These are phyloP conservation scores for Candida mattraensis DNA, from an alignment of 805 yeast genomes.

Conservation along the genomic window DNA sequence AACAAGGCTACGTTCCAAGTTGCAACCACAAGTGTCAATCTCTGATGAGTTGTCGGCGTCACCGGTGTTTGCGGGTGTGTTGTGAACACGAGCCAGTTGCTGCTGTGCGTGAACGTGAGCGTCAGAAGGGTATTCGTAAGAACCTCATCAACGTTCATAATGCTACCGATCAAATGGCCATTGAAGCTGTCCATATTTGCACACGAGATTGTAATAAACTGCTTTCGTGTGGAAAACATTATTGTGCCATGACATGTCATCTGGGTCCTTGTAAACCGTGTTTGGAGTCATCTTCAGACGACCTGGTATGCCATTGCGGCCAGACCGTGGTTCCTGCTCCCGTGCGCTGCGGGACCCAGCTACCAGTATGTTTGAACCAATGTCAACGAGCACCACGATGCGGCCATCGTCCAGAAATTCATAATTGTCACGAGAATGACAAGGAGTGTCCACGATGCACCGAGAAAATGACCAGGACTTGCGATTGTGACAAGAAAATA, in stretches of 20 bases:
- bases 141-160: slow-evolving; percentile 36
- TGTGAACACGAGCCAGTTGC: slow-evolving; percentile 70
- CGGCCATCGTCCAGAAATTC: slow-evolving; percentile 72
- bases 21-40: slow-evolving; percentile 76
- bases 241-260: slow-evolving; percentile 72
- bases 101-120: slow-evolving; percentile 50
- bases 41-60: slow-evolving; percentile 75
- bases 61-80: slow-evolving; percentile 67
- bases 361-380: slow-evolving; percentile 64
- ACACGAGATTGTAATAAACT: slow-evolving; percentile 60
- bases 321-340: slow-evolving; percentile 77
- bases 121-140: slow-evolving; percentile 47
- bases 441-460: slow-evolving; percentile 78
- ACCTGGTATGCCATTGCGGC: slow-evolving; percentile 79
- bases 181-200: slow-evolving; percentile 78
- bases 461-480: slow-evolving; percentile 28
- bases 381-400: slow-evolving; percentile 59
- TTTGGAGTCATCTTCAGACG: slow-evolving; percentile 76
- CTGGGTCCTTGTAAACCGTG: slow-evolving; percentile 80
- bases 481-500: slow-evolving; percentile 32
- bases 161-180: slow-evolving; percentile 52
- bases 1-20: slow-evolving; percentile 50
- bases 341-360: slow-evolving; percentile 74
- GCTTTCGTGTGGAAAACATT: slow-evolving; percentile 64
- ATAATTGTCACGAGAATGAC: slow-evolving; percentile 70